A percentile compares a stretch with the other conserved stretches of the same genome.
phyloP scores from a whole-genome alignment of 257 asterid genomes.

The Gentiana macrophylla region DNA sequence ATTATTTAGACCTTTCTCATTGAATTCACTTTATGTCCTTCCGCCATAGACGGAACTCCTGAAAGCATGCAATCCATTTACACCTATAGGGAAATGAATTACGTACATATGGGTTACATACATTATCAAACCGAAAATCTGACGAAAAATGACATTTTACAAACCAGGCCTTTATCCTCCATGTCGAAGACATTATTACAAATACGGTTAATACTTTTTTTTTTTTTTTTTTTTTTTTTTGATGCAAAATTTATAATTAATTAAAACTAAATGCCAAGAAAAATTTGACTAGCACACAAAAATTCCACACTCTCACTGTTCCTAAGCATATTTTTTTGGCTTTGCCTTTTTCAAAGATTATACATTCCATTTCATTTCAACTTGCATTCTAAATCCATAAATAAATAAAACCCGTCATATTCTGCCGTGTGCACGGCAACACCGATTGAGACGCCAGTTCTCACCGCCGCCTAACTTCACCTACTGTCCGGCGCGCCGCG shows the following conservation, averaged over 20 bases:
- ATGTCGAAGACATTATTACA: no score
- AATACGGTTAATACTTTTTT: no score
- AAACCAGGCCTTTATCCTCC: constrained; percentile 52
- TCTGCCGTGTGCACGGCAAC: constrained; percentile 60
- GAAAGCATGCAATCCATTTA: constrained; percentile 40
- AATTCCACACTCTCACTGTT: no score
- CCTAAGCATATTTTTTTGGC: no score
- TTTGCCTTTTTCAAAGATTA: neutral
- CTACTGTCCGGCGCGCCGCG: neutral
- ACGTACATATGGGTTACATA: neutral
- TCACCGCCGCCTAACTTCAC: constrained; percentile 6
- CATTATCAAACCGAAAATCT: neutral
- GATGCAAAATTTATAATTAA: no score
- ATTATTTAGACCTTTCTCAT: constrained; percentile 45
- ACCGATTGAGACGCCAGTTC: constrained; percentile 23
- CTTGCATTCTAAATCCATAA: constrained; percentile 25
- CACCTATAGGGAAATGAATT: constrained; percentile 27
- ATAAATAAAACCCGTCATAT: constrained; percentile 41
- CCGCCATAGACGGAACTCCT: constrained; percentile 12
- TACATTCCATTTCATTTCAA: constrained; percentile 27
- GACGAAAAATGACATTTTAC: constrained; percentile 9
- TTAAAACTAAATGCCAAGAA: no score
- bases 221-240: no score
- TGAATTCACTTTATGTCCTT: constrained; percentile 20
- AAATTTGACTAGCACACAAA: no score